Percentiles rank a stretch among this genome's conserved stretches.
Evolutionary conservation across 2,329 filamentous ascomycete species (phyloP).

Genomic region (Chalara sp.): DNA sequence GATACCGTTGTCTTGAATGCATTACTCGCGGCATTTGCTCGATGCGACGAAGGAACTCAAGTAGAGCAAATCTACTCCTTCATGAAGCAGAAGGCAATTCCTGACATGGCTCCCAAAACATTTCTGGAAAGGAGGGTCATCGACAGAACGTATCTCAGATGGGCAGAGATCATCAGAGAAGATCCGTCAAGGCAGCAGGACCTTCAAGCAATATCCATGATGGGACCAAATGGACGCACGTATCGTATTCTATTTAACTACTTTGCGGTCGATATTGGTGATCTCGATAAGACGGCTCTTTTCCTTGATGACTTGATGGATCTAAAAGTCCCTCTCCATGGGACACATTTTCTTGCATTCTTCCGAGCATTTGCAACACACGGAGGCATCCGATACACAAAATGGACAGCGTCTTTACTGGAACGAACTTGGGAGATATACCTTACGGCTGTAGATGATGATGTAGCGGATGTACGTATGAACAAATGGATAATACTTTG

Average conservation of each 20-base stretch:
- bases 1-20: constrained; percentile 84
- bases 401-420: constrained; percentile 69
- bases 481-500: constrained; percentile 56
- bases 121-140: constrained; percentile 31
- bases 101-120: constrained; percentile 27
- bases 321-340: constrained; percentile 62
- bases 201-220: constrained; percentile 55
- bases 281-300: constrained; percentile 63
- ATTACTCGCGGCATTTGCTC: constrained; percentile 72
- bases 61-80: constrained; percentile 76
- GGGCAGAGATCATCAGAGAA: constrained; percentile 45
- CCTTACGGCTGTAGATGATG: constrained; percentile 44
- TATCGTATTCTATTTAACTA: constrained; percentile 76
- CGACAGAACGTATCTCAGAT: constrained; percentile 50
- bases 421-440: constrained; percentile 62
- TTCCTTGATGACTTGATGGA: constrained; percentile 76
- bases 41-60: constrained; percentile 66
- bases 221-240: constrained; percentile 70
- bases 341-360: constrained; percentile 70
- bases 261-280: constrained; percentile 60
- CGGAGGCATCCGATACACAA: constrained; percentile 56
- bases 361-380: constrained; percentile 77
- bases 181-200: constrained; percentile 45
- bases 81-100: constrained; percentile 55
- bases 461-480: constrained; percentile 41